These are phyloP conservation scores for Zoysia pacifica DNA, from an alignment of 176 grass and related monocot genomes.

Conservation along the genomic window DNA sequence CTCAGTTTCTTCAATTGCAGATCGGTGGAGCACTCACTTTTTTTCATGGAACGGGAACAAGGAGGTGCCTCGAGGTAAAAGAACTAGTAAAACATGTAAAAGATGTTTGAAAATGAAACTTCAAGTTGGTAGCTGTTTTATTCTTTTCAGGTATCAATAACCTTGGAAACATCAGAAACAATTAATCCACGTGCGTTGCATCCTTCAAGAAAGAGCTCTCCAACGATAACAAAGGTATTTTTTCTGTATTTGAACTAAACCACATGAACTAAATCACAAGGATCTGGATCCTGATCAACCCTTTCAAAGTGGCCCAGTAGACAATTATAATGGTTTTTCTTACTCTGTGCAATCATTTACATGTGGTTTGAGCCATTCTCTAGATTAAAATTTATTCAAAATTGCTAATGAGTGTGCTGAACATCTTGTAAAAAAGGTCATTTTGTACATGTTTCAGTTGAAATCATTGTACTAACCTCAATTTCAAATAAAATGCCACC, in stretches of 20 bases:
- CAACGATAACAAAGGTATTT: constrained; percentile 89
- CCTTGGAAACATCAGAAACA: constrained; percentile 92
- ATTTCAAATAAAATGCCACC: constrained; percentile 25
- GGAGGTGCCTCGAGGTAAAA: constrained; percentile 88
- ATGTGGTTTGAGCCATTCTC: constrained; percentile 22
- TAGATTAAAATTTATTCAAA: not conserved
- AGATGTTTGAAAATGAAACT: constrained; percentile 27
- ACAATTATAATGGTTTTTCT: constrained; percentile 9
- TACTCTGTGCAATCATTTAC: not conserved
- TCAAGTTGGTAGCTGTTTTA: constrained; percentile 18
- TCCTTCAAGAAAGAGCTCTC: constrained; percentile 89
- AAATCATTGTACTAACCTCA: constrained; percentile 9
- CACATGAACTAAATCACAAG: not conserved
- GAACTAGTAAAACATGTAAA: constrained; percentile 11
- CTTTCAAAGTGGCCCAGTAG: not conserved
- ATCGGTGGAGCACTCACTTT: constrained; percentile 88
- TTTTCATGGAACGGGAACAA: constrained; percentile 72
- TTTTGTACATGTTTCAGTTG: not conserved
- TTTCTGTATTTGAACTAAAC: constrained; percentile 19
- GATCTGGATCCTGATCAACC: not conserved
- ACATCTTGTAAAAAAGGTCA: not conserved
- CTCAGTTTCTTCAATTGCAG: constrained; percentile 48
- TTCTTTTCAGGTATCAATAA: constrained; percentile 70
- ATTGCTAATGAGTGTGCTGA: not conserved
- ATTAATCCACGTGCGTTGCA: constrained; percentile 78